Conservation (phyloP, 768 basidiomycete genomes). For the Termitomyces sp. region DNA sequence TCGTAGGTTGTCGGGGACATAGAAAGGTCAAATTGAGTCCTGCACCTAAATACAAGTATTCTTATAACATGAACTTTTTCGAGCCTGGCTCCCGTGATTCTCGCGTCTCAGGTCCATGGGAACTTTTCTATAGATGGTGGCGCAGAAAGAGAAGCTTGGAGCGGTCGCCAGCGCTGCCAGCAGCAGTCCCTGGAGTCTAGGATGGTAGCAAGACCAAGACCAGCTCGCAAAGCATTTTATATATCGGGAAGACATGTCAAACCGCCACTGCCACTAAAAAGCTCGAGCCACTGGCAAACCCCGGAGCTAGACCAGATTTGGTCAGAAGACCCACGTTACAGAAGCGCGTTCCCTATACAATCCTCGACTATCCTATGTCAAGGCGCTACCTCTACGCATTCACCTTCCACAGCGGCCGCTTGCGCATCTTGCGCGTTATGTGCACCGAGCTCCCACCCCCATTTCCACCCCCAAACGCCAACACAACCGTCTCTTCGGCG, state of each 20-base stretch:
- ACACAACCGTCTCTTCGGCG: constrained; percentile 86
- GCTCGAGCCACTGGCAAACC: constrained; percentile 29
- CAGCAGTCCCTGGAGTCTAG: constrained; percentile 2
- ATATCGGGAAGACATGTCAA: constrained; percentile 30
- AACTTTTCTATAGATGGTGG: constrained; percentile 48
- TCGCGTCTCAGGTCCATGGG: constrained; percentile 45
- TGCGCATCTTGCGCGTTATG: constrained; percentile 83
- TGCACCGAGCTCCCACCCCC: constrained; percentile 74
- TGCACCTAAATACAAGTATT: constrained; percentile 28
- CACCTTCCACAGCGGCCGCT: constrained; percentile 77
- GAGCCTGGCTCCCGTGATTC: constrained; percentile 46
- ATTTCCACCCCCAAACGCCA: constrained; percentile 76
- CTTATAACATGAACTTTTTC: constrained; percentile 40
- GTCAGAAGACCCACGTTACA: constrained; percentile 25
- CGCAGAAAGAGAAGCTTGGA: constrained; percentile 35
- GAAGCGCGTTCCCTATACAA: constrained; percentile 8
- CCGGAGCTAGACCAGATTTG: constrained; percentile 25
- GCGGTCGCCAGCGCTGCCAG: not conserved
- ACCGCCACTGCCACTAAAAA: constrained; percentile 34
- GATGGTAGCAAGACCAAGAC: constrained; percentile 5
- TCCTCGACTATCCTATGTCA: constrained; percentile 7
- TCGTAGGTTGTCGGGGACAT: constrained; percentile 43
- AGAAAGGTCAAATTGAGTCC: constrained; percentile 27
- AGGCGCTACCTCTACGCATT: constrained; percentile 50
- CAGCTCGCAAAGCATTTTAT: constrained; percentile 6